Evolutionary conservation across 225 moss, liverwort and hornwort species (phyloP), one percentile per base, ranked within the genome.

Genomic region (Straminergon stramineum): DNA sequence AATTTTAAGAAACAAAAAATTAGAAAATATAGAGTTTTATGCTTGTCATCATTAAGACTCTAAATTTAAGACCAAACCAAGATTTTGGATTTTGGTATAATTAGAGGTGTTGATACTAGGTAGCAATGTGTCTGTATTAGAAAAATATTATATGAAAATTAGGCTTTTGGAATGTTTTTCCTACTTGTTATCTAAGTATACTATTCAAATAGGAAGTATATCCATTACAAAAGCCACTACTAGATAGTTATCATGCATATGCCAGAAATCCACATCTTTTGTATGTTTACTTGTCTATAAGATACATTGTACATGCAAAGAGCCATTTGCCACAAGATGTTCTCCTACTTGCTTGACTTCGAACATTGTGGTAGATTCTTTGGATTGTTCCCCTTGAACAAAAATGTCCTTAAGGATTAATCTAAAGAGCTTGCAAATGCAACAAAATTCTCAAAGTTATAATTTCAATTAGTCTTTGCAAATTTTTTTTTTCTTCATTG

Each of bases 111-210:
- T 34, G 13, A 21, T 13, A 13, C 5, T 52, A 76, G 20, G 7
- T 32, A 52, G 76, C 20, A 76, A 52, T 53, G 35, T 53, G 2
- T 2, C 1, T 34, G 4, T 20, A 51, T 51, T 51, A 23, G 6
- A 2, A 13, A 52, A 48, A 20, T 4, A 2, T 27, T 26, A 20
- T 32, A 0, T 32, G 0, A 32, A 52, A 52, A 52, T 52, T 7
- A 52, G 0, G 4, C 22, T 77, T 5, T 13, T 7, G 0, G 4
- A 53, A 19, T 2, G 0, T 13, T 13, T 30, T 53, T 52, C 12
- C 7, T 22, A 21, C 12, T 13, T 77, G 2, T 21, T 34, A 1
- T 15, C 2, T 32, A 20, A 14, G 3, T 77, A 34, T 3, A 35
- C 11, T 35, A 35, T 77, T 53, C 0, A 0, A 35, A 35, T 55